Conservation (phyloP, 805 yeast genomes). For the Candida boidinii region DNA sequence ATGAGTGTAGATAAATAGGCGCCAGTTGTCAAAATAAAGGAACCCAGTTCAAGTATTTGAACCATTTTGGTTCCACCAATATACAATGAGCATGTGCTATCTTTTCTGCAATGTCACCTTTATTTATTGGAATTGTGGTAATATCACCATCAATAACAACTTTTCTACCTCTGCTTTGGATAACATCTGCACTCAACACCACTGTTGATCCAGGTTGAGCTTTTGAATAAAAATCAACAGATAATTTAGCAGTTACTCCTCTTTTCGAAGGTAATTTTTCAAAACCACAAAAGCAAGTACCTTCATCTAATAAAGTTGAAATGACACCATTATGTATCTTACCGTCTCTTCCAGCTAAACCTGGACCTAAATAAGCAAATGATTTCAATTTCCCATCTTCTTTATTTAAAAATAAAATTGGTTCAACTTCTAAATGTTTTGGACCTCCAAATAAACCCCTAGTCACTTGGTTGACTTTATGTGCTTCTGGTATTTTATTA, state of each 20-base stretch:
- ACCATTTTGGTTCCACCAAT: slow-evolving; percentile 85
- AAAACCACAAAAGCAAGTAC: slow-evolving; percentile 80
- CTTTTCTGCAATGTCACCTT: slow-evolving; percentile 5
- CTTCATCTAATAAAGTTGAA: slow-evolving; percentile 76
- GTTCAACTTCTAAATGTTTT: slow-evolving; percentile 65
- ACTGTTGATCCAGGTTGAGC: slow-evolving; percentile 59
- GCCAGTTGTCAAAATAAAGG: slow-evolving; percentile 33
- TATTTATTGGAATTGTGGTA: slow-evolving; percentile 35
- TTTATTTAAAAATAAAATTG: slow-evolving; percentile 50
- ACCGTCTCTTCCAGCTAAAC: slow-evolving; percentile 59
- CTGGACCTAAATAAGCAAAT: slow-evolving; percentile 64
- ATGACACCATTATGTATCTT: slow-evolving; percentile 76
- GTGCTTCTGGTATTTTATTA: slow-evolving; percentile 47
- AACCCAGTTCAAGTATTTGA: slow-evolving; percentile 56
- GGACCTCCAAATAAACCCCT: slow-evolving; percentile 67
- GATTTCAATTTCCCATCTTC: slow-evolving; percentile 46
- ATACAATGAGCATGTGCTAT: slow-evolving; percentile 59
- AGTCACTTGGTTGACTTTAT: slow-evolving; percentile 55
- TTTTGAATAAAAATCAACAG: slow-evolving; percentile 51
- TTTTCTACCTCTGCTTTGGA: slow-evolving; percentile 67
- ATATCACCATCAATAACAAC: slow-evolving; percentile 67
- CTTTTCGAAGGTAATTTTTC: slow-evolving; percentile 66
- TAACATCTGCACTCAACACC: slow-evolving; percentile 58
- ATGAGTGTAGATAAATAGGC: too few species aligned
- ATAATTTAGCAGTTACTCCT: slow-evolving; percentile 83